Conservation (phyloP, 2,329 filamentous ascomycete genomes). For the Colletotrichum endophyticum region DNA sequence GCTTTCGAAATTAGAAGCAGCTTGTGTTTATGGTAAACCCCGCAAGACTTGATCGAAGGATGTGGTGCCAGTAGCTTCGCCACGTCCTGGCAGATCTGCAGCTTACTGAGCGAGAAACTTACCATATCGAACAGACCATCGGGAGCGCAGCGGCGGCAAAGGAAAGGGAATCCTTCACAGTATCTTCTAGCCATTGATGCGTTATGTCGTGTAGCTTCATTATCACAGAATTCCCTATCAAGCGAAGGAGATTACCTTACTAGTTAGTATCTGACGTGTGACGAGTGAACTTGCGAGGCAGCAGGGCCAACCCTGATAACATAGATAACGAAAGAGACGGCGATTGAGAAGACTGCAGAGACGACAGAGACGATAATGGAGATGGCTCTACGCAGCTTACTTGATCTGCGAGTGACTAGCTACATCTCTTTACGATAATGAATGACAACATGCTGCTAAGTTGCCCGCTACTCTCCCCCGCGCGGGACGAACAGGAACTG, state of each 20-base stretch:
- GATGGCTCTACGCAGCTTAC: background rate
- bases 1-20: background rate
- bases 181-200: background rate
- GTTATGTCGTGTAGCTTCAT: too few relatives aligned
- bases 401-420: background rate
- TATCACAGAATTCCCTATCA: too few relatives aligned
- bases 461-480: background rate
- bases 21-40: background rate
- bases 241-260: too few relatives aligned
- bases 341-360: background rate
- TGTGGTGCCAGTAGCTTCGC: background rate
- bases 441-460: background rate
- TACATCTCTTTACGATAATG: background rate
- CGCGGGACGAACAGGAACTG: background rate
- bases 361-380: background rate
- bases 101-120: background rate
- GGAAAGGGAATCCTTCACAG: background rate
- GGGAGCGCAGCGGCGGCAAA: background rate
- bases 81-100: background rate
- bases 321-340: background rate
- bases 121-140: background rate
- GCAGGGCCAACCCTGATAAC: background rate
- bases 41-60: background rate
- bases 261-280: too few relatives aligned
- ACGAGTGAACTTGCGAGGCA: background rate